Evolutionary conservation across 2,329 filamentous ascomycete genomes (phyloP), one percentile per base, ranked within the genome.

Genomic region (Claviceps fusiformis): DNA sequence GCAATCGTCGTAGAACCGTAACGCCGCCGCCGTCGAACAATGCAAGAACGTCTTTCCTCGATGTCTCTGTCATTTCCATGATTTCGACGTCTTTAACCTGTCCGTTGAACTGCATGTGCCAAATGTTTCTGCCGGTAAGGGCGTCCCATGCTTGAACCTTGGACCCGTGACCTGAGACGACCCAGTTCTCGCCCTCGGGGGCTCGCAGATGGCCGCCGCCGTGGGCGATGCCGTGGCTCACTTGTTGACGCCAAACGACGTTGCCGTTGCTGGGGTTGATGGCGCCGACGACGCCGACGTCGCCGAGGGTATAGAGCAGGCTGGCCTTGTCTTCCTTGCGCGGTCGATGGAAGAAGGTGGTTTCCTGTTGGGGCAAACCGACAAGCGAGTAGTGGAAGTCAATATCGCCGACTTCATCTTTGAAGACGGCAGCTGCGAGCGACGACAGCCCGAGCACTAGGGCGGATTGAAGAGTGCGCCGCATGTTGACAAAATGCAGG

Each of bases 321-420:
- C 88, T 92, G 41, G 91, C 91, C 69, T 88, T 89, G 59, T 92
- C 91, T 62, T 85, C 81, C 59, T 81, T 78, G 64, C 86, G 80
- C 44, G 93, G 92, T 62, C 85, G 86, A 73, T 96, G 89, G 81
- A 97, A 97, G 79, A 97, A 95, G 62, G 92, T 96, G 58, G 89
- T 87, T 59, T 88, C 82, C 67, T 81, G 76, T 68, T 86, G 86
- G 54, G 93, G 90, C 43, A 88, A 73, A 65, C 93, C 93, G 64
- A 98, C 75, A 51, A 97, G 83, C 60, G 88, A 82, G 73, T 95
- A 84, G 72, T 97, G 92, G 74, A 90, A 97, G 72, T 98, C 93
- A 68, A 95, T 81, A 63, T 89, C 80, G 73, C 85, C 91, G 62
- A 95, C 90, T 70, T 98, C 92, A 67, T 98, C 93, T 62, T 81